Evolutionary conservation across 495 filamentous ascomycete species (phyloP), one percentile per base, ranked within the genome.

Genomic region (Stereocaulon alpinum): DNA sequence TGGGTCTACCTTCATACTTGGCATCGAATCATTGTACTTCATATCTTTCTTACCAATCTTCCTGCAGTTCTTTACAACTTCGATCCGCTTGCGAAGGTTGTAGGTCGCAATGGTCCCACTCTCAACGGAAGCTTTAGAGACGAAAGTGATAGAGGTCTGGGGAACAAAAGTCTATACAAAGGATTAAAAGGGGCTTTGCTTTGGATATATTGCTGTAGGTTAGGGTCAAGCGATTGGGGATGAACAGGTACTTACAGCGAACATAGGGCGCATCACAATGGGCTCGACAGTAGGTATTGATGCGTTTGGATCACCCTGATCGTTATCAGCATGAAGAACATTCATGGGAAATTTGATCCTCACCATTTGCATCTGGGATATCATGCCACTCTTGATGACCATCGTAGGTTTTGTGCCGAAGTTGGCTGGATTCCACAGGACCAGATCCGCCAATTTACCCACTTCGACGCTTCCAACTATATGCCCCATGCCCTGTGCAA

Each of bases 401-500:
- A 83, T 73, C 9, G 69, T 76, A 24, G 93, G 93, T 76, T 97
- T 98, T 20, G 87, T 84, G 42, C 91, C 93, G 70, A 98, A 98
- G 67, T 80, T 86, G 42, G 82, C 82, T 14, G 91, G 85, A 32
- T 83, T 82, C 94, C 93, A 98, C 9, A 98, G 65, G 0, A 96
- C 89, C 56, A 98, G 66, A 70, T 98, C 93, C 2, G 94, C 93
- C 34, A 98, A 67, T 74, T 96, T 97, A 37, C 91, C 93, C 1
- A 87, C 80, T 71, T 96, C 91, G 40, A 98, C 73, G 60, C 85
- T 89, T 3, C 93, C 93, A 64, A 97, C 84, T 1, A 95, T 56
- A 69, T 97, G 94, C 4, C 78, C 74, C 89, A 98, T 94, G 22
- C 93, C 93, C 72, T 97, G 94, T 1, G 93, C 83, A 54, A 97